These are phyloP conservation scores for Trichoderma atrobrunneum DNA, from an alignment of 2,329 filamentous ascomycete species.

Conservation along the genomic window DNA sequence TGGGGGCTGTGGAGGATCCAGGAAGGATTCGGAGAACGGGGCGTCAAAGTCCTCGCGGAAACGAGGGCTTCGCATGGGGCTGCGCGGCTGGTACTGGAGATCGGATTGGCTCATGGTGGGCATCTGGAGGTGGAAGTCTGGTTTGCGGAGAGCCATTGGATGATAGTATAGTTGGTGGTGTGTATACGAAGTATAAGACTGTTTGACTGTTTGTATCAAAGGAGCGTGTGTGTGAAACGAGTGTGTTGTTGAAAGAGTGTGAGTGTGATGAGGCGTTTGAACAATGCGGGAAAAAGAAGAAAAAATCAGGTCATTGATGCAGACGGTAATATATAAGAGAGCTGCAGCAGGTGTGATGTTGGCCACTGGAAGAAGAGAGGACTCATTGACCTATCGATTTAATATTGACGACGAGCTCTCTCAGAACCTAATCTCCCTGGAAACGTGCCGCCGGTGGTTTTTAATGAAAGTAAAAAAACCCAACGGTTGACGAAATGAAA, in stretches of 20 bases:
- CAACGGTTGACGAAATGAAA: conserved; percentile 6
- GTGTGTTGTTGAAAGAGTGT: conserved; percentile 4
- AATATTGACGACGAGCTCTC: background rate
- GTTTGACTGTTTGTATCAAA: background rate
- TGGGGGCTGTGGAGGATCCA: conserved; percentile 34
- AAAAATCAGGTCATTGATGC: conserved; percentile 5
- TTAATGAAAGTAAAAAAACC: background rate
- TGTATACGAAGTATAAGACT: background rate
- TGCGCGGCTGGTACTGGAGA: conserved; percentile 14
- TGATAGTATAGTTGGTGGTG: background rate
- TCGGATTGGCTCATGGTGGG: conserved; percentile 23
- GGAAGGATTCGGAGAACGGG: conserved; percentile 36
- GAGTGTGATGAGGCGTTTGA: background rate
- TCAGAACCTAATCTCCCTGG: background rate
- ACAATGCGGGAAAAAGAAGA: background rate
- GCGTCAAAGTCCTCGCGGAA: conserved; percentile 41
- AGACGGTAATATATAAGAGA: background rate
- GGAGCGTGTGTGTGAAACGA: background rate
- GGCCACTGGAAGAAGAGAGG: conserved; percentile 1
- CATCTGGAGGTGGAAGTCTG: conserved; percentile 30
- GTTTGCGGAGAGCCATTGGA: conserved; percentile 30
- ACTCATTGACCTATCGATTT: background rate
- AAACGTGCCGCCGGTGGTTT: background rate
- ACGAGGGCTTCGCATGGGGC: conserved; percentile 31
- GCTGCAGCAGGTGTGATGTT: background rate